Conservation (phyloP, 805 yeast species). For the Blastobotrys terrestris region DNA sequence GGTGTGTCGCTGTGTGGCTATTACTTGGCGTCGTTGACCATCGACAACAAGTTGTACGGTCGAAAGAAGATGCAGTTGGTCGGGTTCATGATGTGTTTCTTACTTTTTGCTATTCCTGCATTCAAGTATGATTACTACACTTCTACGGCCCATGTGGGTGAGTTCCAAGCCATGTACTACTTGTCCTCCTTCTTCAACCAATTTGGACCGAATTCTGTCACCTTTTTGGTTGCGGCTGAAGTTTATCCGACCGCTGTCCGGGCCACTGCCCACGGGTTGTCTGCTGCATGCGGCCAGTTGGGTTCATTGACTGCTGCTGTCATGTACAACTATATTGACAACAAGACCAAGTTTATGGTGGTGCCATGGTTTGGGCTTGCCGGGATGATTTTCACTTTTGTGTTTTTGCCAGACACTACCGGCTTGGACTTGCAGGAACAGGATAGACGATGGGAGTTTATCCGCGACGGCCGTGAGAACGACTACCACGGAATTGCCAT, state of each 20-base stretch:
- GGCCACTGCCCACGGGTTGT: conserved; percentile 57
- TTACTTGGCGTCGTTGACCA: conserved; percentile 47
- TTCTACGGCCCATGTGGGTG: conserved; percentile 22
- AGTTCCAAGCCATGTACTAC: conserved; percentile 48
- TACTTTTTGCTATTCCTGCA: conserved; percentile 48
- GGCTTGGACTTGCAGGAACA: conserved; percentile 31
- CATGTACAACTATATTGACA: conserved; percentile 29
- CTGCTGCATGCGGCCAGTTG: conserved; percentile 56
- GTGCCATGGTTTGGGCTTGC: conserved; percentile 33
- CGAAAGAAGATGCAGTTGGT: conserved; percentile 49
- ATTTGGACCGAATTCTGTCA: conserved; percentile 58
- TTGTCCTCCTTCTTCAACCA: conserved; percentile 55
- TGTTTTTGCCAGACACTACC: conserved; percentile 30
- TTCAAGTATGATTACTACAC: conserved; percentile 38
- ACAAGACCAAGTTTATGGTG: conserved; percentile 27
- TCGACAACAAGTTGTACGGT: conserved; percentile 42
- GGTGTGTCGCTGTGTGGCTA: conserved; percentile 58
- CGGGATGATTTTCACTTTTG: conserved; percentile 27
- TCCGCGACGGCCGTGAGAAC: conserved; percentile 25
- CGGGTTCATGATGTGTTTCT: conserved; percentile 49
- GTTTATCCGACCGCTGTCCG: conserved; percentile 57
- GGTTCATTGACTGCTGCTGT: conserved; percentile 51
- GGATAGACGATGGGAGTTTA: conserved; percentile 30
- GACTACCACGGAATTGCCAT: conserved; percentile 34
- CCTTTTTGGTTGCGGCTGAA: conserved; percentile 57